Conservation (phyloP, 176 grass and related monocot genomes). For the Triticum timopheevii region DNA sequence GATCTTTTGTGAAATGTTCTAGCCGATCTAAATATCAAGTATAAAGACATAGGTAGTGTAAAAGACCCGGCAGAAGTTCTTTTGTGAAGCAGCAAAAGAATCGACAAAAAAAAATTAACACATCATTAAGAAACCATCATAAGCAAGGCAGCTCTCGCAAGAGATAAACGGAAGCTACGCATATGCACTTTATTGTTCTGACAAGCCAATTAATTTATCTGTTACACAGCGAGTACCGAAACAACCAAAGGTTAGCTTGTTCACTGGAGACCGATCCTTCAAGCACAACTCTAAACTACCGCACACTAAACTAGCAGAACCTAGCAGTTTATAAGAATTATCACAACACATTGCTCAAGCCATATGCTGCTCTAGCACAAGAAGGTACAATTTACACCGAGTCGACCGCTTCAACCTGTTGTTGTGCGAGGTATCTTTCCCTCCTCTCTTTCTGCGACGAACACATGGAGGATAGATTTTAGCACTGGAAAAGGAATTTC, state of each 20-base stretch:
- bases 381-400: slow-evolving; percentile 59
- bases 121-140: neutral
- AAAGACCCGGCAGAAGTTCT: neutral
- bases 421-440: slow-evolving; percentile 84
- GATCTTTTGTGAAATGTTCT: no score
- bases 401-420: slow-evolving; percentile 87
- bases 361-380: slow-evolving; percentile 13
- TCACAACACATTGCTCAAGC: slow-evolving; percentile 31
- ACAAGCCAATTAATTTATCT: slow-evolving; percentile 44
- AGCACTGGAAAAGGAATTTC: slow-evolving; percentile 1
- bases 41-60: neutral
- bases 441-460: slow-evolving; percentile 81
- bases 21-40: no score
- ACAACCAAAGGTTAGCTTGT: slow-evolving; percentile 70
- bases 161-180: slow-evolving; percentile 17
- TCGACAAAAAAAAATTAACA: neutral
- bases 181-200: slow-evolving; percentile 41
- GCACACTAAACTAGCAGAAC: slow-evolving; percentile 29
- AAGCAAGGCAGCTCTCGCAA: slow-evolving; percentile 20
- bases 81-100: neutral
- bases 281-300: slow-evolving; percentile 47
- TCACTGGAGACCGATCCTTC: slow-evolving; percentile 40
- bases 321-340: slow-evolving; percentile 42
- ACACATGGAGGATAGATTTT: neutral
- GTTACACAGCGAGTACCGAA: slow-evolving; percentile 47